Evolutionary conservation across 148 eudicot genomes (phyloP).

Genomic region (Rhododendron kiyosumense): DNA sequence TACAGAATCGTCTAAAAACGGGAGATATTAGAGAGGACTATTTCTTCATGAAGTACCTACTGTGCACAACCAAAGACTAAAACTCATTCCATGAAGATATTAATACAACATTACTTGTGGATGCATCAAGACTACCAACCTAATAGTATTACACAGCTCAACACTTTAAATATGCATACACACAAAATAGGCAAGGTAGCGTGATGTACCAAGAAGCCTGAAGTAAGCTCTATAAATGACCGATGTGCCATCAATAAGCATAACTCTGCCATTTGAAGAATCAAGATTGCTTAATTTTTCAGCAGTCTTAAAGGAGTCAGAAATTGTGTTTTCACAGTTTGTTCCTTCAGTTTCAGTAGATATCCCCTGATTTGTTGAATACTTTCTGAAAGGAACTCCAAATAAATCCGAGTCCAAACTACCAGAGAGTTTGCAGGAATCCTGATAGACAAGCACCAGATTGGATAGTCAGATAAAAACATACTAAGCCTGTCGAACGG

Average conservation of each 20-base stretch:
- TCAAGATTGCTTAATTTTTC: constrained; percentile 13
- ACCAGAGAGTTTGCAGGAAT: constrained; percentile 27
- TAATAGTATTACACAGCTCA: neutral
- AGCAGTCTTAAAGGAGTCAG: constrained; percentile 27
- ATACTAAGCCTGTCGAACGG: neutral
- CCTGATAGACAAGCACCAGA: constrained; percentile 36
- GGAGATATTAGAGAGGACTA: neutral
- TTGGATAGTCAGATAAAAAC: constrained; percentile 1
- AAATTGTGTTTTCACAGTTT: constrained; percentile 12
- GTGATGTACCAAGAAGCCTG: constrained; percentile 75
- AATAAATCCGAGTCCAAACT: constrained; percentile 18
- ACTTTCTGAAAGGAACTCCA: constrained; percentile 18
- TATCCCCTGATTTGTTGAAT: constrained; percentile 27
- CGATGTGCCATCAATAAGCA: constrained; percentile 97
- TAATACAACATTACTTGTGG: neutral
- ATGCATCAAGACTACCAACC: neutral
- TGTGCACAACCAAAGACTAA: neutral
- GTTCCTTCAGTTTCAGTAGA: constrained; percentile 29
- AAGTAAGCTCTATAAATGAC: constrained; percentile 86
- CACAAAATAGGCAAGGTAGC: neutral
- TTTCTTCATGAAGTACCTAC: constrained; percentile 1
- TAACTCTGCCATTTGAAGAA: constrained; percentile 69
- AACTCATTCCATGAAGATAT: neutral
- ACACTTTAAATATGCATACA: neutral
- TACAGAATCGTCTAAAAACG: neutral